Conservation (phyloP, 495 filamentous ascomycete species). For the Daldinia concentrica region DNA sequence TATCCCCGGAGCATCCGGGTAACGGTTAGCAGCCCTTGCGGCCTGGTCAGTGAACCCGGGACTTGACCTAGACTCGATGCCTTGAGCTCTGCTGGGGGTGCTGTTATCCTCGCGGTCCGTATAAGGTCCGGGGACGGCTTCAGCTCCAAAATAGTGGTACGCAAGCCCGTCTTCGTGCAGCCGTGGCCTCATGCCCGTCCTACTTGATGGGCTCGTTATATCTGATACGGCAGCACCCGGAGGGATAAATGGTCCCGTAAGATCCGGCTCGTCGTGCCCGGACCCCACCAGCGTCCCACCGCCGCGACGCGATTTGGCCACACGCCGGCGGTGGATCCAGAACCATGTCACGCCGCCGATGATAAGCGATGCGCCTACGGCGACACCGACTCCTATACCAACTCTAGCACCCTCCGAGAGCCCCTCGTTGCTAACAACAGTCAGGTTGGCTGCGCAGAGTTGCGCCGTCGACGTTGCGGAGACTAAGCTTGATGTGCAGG, state of each 20-base stretch:
- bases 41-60: constrained; percentile 13
- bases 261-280: constrained; percentile 8
- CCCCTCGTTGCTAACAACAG: constrained; percentile 18
- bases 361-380: constrained; percentile 49
- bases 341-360: constrained; percentile 52
- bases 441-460: constrained; percentile 37
- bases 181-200: constrained; percentile 16
- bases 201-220: constrained; percentile 37
- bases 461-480: constrained; percentile 55
- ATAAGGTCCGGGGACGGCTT: constrained; percentile 48
- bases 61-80: constrained; percentile 18
- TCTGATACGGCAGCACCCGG: constrained; percentile 41
- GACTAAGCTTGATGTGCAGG: constrained; percentile 66
- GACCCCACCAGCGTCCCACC: constrained; percentile 9
- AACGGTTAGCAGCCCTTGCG: background rate
- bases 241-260: constrained; percentile 10
- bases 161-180: constrained; percentile 36
- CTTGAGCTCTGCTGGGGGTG: constrained; percentile 1
- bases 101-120: constrained; percentile 35
- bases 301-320: constrained; percentile 18
- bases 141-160: constrained; percentile 50
- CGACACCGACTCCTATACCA: constrained; percentile 56
- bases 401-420: constrained; percentile 53
- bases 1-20: constrained; percentile 20
- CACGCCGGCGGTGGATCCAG: constrained; percentile 47